Evolutionary conservation across 768 basidiomycete species (phyloP).

Genomic region (Pleurotus cornucopiae): DNA sequence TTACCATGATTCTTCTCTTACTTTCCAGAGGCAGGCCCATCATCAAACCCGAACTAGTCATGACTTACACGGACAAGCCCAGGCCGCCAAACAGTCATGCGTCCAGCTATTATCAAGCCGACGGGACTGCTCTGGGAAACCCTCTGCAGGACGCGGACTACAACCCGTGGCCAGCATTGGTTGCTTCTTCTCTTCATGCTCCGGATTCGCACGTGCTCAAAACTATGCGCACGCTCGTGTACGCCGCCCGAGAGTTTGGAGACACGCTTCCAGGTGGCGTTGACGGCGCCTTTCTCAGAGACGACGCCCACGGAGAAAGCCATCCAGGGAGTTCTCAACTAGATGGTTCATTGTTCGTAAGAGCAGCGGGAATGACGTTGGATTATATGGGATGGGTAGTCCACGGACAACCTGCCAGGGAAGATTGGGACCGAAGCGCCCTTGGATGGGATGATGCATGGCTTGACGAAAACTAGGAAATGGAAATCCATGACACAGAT

Average conservation of each 20-base stretch:
- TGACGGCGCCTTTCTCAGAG: conserved; percentile 34
- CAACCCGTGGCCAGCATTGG: conserved; percentile 51
- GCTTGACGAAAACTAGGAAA: conserved; percentile 15
- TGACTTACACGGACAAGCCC: conserved; percentile 39
- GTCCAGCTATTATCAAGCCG: conserved; percentile 9
- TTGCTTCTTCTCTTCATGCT: conserved; percentile 41
- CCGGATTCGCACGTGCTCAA: conserved; percentile 52
- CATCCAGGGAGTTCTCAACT: conserved; percentile 35
- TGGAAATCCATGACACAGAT: no score
- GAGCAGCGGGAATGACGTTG: conserved; percentile 55
- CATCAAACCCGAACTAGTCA: conserved; percentile 42
- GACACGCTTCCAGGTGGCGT: conserved; percentile 32
- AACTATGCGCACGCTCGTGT: conserved; percentile 41
- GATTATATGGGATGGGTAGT: conserved; percentile 52
- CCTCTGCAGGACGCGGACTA: conserved; percentile 29
- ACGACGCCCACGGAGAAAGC: conserved; percentile 36
- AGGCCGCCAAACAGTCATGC: conserved; percentile 27
- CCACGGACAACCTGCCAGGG: conserved; percentile 42
- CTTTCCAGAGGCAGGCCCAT: conserved; percentile 49
- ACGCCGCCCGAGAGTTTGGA: conserved; percentile 46
- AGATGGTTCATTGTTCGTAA: conserved; percentile 55
- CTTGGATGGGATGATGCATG: conserved; percentile 62
- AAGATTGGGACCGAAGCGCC: conserved; percentile 50
- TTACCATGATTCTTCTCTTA: conserved; percentile 28
- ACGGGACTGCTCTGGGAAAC: conserved; percentile 27